Conservation (phyloP, 2,329 filamentous ascomycete species). For the Cladobotryum protrusum region DNA sequence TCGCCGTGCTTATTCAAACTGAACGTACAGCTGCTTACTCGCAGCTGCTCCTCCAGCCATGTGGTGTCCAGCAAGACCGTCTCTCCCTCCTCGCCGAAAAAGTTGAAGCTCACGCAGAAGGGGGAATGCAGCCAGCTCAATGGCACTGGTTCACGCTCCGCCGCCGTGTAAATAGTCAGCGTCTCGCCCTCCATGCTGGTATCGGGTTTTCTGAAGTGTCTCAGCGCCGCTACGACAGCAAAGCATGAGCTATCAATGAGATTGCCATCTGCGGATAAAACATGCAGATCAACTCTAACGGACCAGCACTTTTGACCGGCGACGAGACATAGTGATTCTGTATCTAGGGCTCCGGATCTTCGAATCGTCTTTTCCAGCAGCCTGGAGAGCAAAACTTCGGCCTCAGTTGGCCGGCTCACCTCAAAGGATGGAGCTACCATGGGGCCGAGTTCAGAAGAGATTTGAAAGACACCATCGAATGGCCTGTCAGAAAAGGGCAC, state of each 20-base stretch:
- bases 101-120: constrained; percentile 84
- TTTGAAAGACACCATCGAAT: constrained; percentile 93
- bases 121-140: constrained; percentile 89
- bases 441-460: constrained; percentile 82
- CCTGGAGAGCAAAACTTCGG: constrained; percentile 79
- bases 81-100: constrained; percentile 68
- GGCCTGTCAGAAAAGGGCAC: constrained; percentile 81
- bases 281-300: constrained; percentile 83
- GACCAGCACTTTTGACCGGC: constrained; percentile 89
- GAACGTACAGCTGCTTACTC: constrained; percentile 68
- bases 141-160: constrained; percentile 84
- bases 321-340: constrained; percentile 89
- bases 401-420: constrained; percentile 72
- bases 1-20: constrained; percentile 87
- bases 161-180: constrained; percentile 74
- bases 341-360: constrained; percentile 85
- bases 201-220: constrained; percentile 88
- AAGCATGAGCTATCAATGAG: constrained; percentile 82
- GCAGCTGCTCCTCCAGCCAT: constrained; percentile 68
- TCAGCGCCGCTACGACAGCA: constrained; percentile 78
- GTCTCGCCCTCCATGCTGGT: constrained; percentile 78
- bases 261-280: constrained; percentile 86
- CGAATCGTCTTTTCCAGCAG: constrained; percentile 92
- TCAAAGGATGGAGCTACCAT: constrained; percentile 91
- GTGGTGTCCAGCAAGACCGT: constrained; percentile 63